phyloP scores from a whole-genome alignment of 1,139 yeast species.

The Petasospora fabianii region DNA sequence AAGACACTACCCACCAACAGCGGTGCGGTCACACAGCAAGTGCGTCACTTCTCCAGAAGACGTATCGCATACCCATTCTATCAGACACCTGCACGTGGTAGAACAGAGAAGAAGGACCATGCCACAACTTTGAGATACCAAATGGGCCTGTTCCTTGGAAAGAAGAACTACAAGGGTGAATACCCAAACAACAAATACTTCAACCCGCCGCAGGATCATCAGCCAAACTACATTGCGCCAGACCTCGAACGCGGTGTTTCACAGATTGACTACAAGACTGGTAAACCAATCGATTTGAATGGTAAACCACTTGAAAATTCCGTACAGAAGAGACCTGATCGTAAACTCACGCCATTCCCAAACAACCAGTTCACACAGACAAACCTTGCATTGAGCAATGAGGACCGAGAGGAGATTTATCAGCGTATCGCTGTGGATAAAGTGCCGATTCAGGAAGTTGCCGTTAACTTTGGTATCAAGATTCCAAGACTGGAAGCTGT shows the following conservation, averaged over 20 bases:
- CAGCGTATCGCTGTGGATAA: constrained; percentile 52
- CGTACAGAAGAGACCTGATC: constrained; percentile 31
- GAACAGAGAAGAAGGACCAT: constrained; percentile 40
- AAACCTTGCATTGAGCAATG: constrained; percentile 54
- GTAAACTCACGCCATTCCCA: constrained; percentile 74
- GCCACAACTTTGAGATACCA: constrained; percentile 37
- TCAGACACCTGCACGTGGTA: constrained; percentile 39
- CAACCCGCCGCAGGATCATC: constrained; percentile 66
- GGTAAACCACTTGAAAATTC: constrained; percentile 18
- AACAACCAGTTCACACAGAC: constrained; percentile 67
- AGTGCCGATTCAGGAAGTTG: constrained; percentile 65
- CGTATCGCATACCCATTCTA: constrained; percentile 46
- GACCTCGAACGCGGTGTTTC: constrained; percentile 44
- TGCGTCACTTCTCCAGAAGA: constrained; percentile 39
- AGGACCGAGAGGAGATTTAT: constrained; percentile 57
- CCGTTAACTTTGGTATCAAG: constrained; percentile 75
- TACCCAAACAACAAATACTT: constrained; percentile 74
- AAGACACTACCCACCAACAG: constrained; percentile 3
- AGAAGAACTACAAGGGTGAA: constrained; percentile 79
- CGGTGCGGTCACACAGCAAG: constrained; percentile 26
- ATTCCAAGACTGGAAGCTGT: constrained; percentile 87
- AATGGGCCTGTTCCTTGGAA: constrained; percentile 46
- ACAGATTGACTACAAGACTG: constrained; percentile 37
- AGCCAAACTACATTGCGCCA: constrained; percentile 72
- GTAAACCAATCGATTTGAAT: constrained; percentile 26